Evolutionary conservation across 116 monocot species (phyloP).

Genomic region (Trichopus zeylanicus): DNA sequence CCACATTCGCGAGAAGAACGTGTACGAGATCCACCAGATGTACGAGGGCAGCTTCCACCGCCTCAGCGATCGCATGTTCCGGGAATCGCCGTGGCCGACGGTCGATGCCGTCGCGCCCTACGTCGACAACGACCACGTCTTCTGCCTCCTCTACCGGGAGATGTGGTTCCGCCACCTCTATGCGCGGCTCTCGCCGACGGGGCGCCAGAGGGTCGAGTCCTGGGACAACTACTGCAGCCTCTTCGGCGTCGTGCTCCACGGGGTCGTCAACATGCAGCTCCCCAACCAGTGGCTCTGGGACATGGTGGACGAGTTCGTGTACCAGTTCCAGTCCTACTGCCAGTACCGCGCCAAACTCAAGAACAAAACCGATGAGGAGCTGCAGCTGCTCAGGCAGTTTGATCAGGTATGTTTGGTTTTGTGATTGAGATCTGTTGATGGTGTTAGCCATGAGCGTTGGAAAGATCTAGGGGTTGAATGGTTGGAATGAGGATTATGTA

Average conservation of each 20-base stretch:
- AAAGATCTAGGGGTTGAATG: too few species aligned
- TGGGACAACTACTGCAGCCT: conserved; percentile 98
- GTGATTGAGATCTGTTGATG: neutral
- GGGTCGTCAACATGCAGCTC: conserved; percentile 93
- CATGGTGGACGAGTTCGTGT: conserved; percentile 98
- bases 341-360: conserved; percentile 91
- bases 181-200: conserved; percentile 55
- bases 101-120: conserved; percentile 86
- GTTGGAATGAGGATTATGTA: too few species aligned
- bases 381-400: conserved; percentile 64
- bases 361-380: conserved; percentile 70
- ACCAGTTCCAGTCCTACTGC: conserved; percentile 92
- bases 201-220: conserved; percentile 66
- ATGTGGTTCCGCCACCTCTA: conserved; percentile 95
- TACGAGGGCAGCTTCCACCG: conserved; percentile 88
- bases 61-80: conserved; percentile 82
- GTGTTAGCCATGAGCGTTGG: too few species aligned
- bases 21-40: conserved; percentile 98
- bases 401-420: conserved; percentile 46
- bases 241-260: conserved; percentile 88
- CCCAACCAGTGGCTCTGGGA: conserved; percentile 99
- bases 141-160: conserved; percentile 92
- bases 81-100: conserved; percentile 83
- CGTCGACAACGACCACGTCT: conserved; percentile 95
- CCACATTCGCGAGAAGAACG: conserved; percentile 94